These are phyloP conservation scores for Cercophora newfieldiana DNA, from an alignment of 495 filamentous ascomycete species.

Conservation along the genomic window DNA sequence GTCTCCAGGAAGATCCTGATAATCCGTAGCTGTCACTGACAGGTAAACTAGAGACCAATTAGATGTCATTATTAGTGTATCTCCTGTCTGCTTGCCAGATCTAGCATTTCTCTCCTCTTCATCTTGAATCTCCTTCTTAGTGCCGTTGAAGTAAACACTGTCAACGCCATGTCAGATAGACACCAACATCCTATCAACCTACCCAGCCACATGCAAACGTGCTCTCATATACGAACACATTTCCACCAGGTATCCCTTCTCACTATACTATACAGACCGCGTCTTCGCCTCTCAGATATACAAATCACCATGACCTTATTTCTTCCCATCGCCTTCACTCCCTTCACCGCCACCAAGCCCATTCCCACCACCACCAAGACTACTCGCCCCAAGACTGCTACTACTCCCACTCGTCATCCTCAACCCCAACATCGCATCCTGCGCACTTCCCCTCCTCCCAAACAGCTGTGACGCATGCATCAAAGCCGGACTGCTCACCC, in stretches of 20 bases:
- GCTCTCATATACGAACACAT: too few species aligned
- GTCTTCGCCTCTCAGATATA: too few species aligned
- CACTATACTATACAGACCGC: too few species aligned
- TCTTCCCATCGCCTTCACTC: background rate
- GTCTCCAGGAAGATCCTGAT: background rate
- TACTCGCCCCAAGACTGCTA: background rate
- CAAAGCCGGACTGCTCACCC: slow-evolving; percentile 37
- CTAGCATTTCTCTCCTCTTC: too few species aligned
- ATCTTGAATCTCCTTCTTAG: too few species aligned
- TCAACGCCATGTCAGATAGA: too few species aligned
- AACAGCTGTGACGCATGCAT: slow-evolving; percentile 39
- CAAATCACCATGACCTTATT: background rate
- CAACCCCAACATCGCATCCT: slow-evolving; percentile 33
- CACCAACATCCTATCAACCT: too few species aligned
- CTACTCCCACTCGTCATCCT: slow-evolving; percentile 11
- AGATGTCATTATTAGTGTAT: too few species aligned
- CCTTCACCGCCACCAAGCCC: background rate
- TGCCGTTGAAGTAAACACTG: too few species aligned
- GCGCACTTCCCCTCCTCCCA: slow-evolving; percentile 43
- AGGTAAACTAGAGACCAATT: background rate
- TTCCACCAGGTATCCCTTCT: too few species aligned
- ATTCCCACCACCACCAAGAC: slow-evolving; percentile 2
- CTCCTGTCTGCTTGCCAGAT: too few species aligned
- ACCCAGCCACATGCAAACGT: too few species aligned
- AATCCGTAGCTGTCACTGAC: background rate